These are phyloP conservation scores for Phytopythium chamaehyphon DNA, from an alignment of 352 stramenopile genomes.

Conservation along the genomic window DNA sequence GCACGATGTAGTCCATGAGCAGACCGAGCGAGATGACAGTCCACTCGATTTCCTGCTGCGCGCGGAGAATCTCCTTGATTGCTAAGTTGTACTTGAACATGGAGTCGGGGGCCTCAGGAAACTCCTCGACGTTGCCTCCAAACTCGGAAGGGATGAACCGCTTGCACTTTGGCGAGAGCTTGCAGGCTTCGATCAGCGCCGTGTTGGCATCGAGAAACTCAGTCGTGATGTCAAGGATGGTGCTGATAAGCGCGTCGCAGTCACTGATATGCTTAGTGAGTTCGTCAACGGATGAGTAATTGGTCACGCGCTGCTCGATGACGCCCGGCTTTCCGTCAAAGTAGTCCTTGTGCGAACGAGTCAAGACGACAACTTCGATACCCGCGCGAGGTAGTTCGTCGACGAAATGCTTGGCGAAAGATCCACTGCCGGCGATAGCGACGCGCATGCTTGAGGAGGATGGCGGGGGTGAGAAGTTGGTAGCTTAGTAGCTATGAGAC, in stretches of 20 bases:
- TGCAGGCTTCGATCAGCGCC: conserved; percentile 16
- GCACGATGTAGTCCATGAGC: conserved; percentile 17
- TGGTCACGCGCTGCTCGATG: conserved; percentile 12
- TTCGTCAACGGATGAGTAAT: conserved; percentile 9
- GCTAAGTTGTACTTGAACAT: background rate
- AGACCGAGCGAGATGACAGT: conserved; percentile 13
- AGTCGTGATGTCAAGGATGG: conserved; percentile 1
- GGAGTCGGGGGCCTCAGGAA: conserved; percentile 6
- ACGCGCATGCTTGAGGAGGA: no score
- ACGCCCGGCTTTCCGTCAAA: conserved; percentile 13
- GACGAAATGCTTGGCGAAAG: conserved; percentile 26
- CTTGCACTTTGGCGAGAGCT: conserved; percentile 18
- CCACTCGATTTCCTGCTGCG: conserved; percentile 20
- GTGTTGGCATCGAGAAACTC: conserved; percentile 7
- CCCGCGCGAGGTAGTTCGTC: conserved; percentile 12
- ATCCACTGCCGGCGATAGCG: conserved; percentile 22
- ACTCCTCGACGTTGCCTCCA: conserved; percentile 12
- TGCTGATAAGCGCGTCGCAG: conserved; percentile 14
- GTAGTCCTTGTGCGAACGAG: conserved; percentile 15
- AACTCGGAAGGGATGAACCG: conserved; percentile 25
- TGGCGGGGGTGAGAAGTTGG: no score
- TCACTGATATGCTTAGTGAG: conserved; percentile 5
- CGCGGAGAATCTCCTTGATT: conserved; percentile 7
- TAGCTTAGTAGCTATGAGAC: no score
- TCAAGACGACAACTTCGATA: conserved; percentile 20